Conservation (phyloP, 2,329 filamentous ascomycete genomes). For the Colletotrichum chlorophyti region DNA sequence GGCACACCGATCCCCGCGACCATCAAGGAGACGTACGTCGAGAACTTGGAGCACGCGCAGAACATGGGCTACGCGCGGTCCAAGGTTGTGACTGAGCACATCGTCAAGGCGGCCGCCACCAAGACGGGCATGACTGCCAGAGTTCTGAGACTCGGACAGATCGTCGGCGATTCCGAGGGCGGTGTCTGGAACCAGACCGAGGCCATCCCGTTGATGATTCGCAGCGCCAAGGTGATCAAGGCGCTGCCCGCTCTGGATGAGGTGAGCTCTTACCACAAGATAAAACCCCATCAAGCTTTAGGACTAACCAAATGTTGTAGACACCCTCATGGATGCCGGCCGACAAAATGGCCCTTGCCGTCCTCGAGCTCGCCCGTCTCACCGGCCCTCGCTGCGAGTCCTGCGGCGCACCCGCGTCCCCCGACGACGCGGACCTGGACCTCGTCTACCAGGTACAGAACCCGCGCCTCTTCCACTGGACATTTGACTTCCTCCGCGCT, state of each 20-base stretch:
- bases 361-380: conserved; percentile 40
- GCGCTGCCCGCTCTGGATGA: conserved; percentile 53
- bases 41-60: conserved; percentile 47
- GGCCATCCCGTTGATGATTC: conserved; percentile 56
- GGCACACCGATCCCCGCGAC: conserved; percentile 43
- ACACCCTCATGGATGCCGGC: conserved; percentile 47
- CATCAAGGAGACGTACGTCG: conserved; percentile 44
- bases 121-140: conserved; percentile 39
- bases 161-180: conserved; percentile 51
- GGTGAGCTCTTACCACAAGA: too few species aligned
- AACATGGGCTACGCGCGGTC: conserved; percentile 59
- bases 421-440: conserved; percentile 26
- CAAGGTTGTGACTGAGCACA: conserved; percentile 55
- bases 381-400: conserved; percentile 35
- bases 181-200: conserved; percentile 58
- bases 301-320: conserved; percentile 17
- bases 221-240: conserved; percentile 50
- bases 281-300: too few species aligned
- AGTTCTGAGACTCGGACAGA: conserved; percentile 51
- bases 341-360: conserved; percentile 41
- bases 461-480: conserved; percentile 55
- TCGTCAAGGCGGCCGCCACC: conserved; percentile 41
- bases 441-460: conserved; percentile 62
- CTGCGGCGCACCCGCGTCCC: conserved; percentile 32
- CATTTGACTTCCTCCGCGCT: conserved; percentile 56